Percentiles rank a stretch among this genome's conserved stretches.
phyloP scores from a whole-genome alignment of 805 yeast genomes.

The Komagataella pseudopastoris region DNA sequence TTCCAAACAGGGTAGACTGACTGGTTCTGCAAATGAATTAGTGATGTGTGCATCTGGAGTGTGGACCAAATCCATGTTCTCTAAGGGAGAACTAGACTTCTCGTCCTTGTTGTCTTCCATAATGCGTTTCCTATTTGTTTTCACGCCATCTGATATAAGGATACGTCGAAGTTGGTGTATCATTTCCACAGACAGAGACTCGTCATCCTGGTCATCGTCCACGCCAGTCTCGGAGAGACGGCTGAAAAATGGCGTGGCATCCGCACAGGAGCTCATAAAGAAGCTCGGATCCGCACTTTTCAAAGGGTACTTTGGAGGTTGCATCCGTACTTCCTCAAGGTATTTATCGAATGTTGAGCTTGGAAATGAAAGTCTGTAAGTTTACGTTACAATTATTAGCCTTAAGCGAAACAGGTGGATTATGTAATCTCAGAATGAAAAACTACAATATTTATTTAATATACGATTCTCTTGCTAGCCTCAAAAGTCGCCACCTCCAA shows the following conservation, averaged over 20 bases:
- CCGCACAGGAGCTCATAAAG: neutral
- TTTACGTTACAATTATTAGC: neutral
- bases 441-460: neutral
- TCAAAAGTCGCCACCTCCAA: slow-evolving; percentile 12
- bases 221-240: neutral
- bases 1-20: neutral
- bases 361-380: neutral
- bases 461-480: slow-evolving; percentile 7
- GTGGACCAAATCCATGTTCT: neutral
- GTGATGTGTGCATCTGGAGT: neutral
- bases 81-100: neutral
- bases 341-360: neutral
- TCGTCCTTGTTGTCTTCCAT: neutral
- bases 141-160: neutral
- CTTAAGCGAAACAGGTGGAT: neutral
- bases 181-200: neutral
- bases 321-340: neutral
- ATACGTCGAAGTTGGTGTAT: neutral
- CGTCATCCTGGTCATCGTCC: neutral
- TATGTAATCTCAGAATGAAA: neutral
- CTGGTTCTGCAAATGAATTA: neutral
- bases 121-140: neutral
- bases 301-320: neutral
- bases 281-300: neutral
- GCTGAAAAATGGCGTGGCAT: neutral